Evolutionary conservation across 2,329 filamentous ascomycete species (phyloP), one percentile per base, ranked within the genome.

Genomic region (Thelonectria rubi): DNA sequence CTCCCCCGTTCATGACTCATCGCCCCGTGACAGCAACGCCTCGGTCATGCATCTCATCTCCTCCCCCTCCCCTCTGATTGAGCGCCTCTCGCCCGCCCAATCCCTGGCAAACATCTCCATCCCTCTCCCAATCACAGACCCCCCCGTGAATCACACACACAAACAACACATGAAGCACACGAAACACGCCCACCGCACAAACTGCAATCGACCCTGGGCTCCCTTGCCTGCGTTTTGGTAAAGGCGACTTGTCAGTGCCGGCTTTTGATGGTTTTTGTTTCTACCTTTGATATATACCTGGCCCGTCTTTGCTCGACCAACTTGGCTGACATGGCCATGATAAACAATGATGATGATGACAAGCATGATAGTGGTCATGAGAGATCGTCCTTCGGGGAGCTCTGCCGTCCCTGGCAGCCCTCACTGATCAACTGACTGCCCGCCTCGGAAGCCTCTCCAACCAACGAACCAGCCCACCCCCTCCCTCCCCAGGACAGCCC

Each of bases 211-310:
- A 37, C 8, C 17, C 18, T 43, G 12, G 9, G 20, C 17, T 14
- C 15, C 26, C 11, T 40, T 26, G 26, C 14, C 21, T 53, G 40
- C 21, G 37, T 57, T 30, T 61, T 48, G 48, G 62, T 42, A 54
- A 50, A 60, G 64, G 59, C 47, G 34, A 54, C 60, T 71, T 58
- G 66, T 70, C 66, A 70, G 64, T 68, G 51, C 65, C 63, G 55
- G 61, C 63, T 58, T 69, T 59, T 64, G 63, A 65, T 71, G 45
- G 54, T 61, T 58, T 63, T 68, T 60, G 62, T 58, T 63, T 68
- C 62, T 71, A 70, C 43, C 43, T 37, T 30, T 14, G 34, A 20
- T 46, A 46, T 26, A 15, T 46, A 68, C 61, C 65, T 64, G 61
- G 55, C 53, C n/a, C n/a, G n/a, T 30, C 60, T 58, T 30, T 51